Base-by-base conservation (phyloP, 2,329 filamentous ascomycete species). In the Ascochyta rabiei region DNA sequence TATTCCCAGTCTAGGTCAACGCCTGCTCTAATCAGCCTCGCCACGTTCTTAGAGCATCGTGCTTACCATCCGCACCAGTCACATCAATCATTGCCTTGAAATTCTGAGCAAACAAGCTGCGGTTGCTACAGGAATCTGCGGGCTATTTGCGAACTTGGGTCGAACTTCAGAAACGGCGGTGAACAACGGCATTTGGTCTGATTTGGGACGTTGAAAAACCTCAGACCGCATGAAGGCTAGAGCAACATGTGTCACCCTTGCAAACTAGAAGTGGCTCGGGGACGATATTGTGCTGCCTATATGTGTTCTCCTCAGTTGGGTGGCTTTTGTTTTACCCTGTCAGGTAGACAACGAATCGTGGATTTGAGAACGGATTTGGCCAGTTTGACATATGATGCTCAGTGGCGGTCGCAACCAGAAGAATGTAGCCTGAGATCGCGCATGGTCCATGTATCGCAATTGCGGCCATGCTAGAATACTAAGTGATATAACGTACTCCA, bases 1-100 rank as follows among this genome's bases (percentile, higher is more conserved):
- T 82, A 83, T 57, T 82, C 87, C 87, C 87, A 89, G 65, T 90
- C 87, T 37, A 90, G 79, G 56, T 90, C 88, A 6, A 54, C 34
- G 23, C n/a, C 26, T 44, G 6, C 21, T 34, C 1, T 15, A 23
- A 16, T 49, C 21, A 49, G 31, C 28, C 4, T 19, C 30, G 34
- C n/a, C 6, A 7, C 2, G 9, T 3, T 13, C 10, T 16, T 18
- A 4, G 19, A 3, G 15, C 9, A 6, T 18, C 6, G 9, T 9
- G 16, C 77, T 21, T 10, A 64, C 86, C 89, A 66, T 92, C 89
- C 13, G 87, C 87, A 0, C 85, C 85, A 8, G 83, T 85, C 0
- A 73, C 74, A 4, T 81, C 73, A 1, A 91, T 78, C 84, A 90
- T 87, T 21, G 76, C 75, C 9, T 81, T 83, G 1, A 91, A 80